Conservation (phyloP, 2,329 filamentous ascomycete genomes). For the Fusarium longipes region DNA sequence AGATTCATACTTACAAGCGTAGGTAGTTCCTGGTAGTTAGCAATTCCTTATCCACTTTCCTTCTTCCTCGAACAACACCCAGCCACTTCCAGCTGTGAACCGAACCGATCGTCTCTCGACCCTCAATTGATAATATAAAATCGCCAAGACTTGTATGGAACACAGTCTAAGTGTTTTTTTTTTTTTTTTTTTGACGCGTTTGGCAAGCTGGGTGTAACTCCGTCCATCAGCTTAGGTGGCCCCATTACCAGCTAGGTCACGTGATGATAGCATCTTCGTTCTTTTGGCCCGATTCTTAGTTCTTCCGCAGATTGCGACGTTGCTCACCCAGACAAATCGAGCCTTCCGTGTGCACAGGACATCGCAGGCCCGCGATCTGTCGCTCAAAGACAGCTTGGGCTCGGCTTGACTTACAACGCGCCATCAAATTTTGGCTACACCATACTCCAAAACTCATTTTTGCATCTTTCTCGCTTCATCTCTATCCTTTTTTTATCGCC, state of each 20-base stretch:
- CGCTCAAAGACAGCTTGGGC: conserved; percentile 47
- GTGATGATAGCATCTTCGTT: conserved; percentile 37
- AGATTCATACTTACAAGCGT: conserved; percentile 11
- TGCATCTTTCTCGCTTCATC: background rate
- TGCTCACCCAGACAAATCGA: conserved; percentile 43
- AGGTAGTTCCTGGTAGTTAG: no score
- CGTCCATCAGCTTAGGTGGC: conserved; percentile 37
- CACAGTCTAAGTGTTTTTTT: conserved; percentile 13
- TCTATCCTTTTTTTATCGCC: background rate
- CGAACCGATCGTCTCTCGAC: background rate
- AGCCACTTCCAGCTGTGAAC: background rate
- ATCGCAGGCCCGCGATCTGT: conserved; percentile 48
- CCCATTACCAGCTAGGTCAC: conserved; percentile 27
- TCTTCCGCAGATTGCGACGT: conserved; percentile 45
- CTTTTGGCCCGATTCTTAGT: conserved; percentile 43
- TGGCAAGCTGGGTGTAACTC: conserved; percentile 7
- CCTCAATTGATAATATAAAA: background rate
- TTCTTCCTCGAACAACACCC: background rate
- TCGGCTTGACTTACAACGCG: conserved; percentile 41
- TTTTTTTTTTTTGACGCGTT: conserved; percentile 23
- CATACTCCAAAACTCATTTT: background rate
- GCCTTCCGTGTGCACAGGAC: conserved; percentile 46
- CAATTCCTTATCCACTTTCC: background rate
- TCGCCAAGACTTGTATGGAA: conserved; percentile 9
- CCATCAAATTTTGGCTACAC: conserved; percentile 25